Conservation (phyloP, 768 basidiomycete genomes). For the Boletus tomentosulus region DNA sequence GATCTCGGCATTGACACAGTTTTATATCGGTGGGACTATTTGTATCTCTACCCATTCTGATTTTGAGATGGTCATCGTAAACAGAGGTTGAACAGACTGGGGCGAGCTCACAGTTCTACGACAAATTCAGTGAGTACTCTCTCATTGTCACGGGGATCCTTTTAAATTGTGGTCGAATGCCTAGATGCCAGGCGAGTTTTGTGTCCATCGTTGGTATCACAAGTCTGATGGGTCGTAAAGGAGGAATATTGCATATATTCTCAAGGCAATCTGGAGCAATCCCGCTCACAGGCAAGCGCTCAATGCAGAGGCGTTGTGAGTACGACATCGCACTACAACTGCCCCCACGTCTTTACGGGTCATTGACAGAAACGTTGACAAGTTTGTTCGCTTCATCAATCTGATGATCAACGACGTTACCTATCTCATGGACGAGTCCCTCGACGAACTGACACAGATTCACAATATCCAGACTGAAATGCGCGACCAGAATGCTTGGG, state of each 20-base stretch:
- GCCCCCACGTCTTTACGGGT: slow-evolving; percentile 1
- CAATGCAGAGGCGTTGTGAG: slow-evolving; percentile 71
- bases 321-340: slow-evolving; percentile 3
- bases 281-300: slow-evolving; percentile 85
- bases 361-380: slow-evolving; percentile 69
- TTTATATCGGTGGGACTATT: slow-evolving; percentile 76
- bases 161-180: neutral
- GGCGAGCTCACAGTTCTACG: slow-evolving; percentile 97
- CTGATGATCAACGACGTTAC: slow-evolving; percentile 99
- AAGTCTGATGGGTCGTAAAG: slow-evolving; percentile 37
- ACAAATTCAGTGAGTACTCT: slow-evolving; percentile 80
- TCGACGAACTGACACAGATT: slow-evolving; percentile 85
- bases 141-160: slow-evolving; percentile 6
- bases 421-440: slow-evolving; percentile 94
- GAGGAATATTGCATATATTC: slow-evolving; percentile 81
- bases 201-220: neutral
- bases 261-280: slow-evolving; percentile 91
- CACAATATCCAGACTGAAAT: slow-evolving; percentile 83
- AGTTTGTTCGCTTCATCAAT: slow-evolving; percentile 94
- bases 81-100: slow-evolving; percentile 97
- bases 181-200: slow-evolving; percentile 50
- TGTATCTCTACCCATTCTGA: neutral
- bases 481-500: slow-evolving; percentile 71
- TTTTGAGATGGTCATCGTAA: neutral
- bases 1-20: slow-evolving; percentile 87